These are phyloP conservation scores for Cryptococcus sp. DNA, from an alignment of 1,284 basidiomycete species.

Conservation along the genomic window DNA sequence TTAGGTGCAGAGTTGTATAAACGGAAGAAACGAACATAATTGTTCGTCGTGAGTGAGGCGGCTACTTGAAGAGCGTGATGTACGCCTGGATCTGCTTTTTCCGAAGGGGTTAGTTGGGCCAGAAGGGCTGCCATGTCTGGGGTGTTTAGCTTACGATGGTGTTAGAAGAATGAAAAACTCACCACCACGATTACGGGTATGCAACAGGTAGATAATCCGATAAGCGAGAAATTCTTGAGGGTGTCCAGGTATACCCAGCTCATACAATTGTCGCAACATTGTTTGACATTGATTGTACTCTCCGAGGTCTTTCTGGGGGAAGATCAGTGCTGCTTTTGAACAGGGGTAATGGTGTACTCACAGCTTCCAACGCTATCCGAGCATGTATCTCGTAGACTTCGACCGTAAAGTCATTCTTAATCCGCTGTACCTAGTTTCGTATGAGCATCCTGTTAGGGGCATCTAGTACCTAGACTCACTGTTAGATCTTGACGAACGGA, in stretches of 20 bases:
- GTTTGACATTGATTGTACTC: conserved; percentile 99
- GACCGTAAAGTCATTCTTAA: conserved; percentile 98
- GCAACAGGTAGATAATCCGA: conserved; percentile 90
- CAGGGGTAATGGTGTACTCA: conserved; percentile 47
- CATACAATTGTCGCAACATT: conserved; percentile 83
- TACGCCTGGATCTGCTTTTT: conserved; percentile 75
- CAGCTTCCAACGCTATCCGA: conserved; percentile 90
- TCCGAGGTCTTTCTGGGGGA: conserved; percentile 79
- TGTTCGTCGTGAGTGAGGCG: conserved; percentile 81
- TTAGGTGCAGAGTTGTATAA: conserved; percentile 82
- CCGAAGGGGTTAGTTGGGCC: conserved; percentile 86
- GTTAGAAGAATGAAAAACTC: conserved; percentile 28
- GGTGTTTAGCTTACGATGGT: background rate
- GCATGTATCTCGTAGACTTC: conserved; percentile 98
- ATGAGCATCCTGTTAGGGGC: conserved; percentile 16
- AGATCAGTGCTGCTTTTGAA: conserved; percentile 6
- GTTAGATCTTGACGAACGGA: conserved; percentile 95
- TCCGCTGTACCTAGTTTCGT: conserved; percentile 82
- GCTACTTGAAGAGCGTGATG: conserved; percentile 86
- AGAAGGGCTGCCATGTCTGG: conserved; percentile 91
- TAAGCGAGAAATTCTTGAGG: conserved; percentile 96
- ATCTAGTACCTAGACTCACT: conserved; percentile 54
- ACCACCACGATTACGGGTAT: conserved; percentile 93
- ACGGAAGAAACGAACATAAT: conserved; percentile 88
- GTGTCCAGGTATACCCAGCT: conserved; percentile 83